Conservation (phyloP, 2,329 filamentous ascomycete species). For the Curvularia hawaiiensis region DNA sequence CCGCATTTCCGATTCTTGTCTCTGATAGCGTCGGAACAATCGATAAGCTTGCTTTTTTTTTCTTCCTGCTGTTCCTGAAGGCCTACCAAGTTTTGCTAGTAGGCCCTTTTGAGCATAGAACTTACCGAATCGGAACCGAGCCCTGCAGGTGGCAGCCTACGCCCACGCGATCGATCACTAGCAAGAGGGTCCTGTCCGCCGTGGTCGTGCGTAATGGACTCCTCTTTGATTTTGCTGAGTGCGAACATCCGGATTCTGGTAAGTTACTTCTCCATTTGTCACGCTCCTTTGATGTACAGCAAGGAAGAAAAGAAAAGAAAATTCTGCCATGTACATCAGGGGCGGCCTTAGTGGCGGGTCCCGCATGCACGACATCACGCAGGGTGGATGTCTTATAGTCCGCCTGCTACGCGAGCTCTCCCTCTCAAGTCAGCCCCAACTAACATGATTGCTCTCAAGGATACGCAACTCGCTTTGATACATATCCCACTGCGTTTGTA, state of each 20-base stretch:
- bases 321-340: slow-evolving; percentile 28
- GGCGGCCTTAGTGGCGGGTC: slow-evolving; percentile 32
- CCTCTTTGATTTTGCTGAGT: slow-evolving; percentile 53
- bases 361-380: slow-evolving; percentile 34
- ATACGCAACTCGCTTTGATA: slow-evolving; percentile 84
- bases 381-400: slow-evolving; percentile 40
- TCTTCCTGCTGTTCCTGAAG: slow-evolving; percentile 25
- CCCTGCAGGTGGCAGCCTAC: slow-evolving; percentile 37
- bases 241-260: slow-evolving; percentile 57
- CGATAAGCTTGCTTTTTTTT: slow-evolving; percentile 36
- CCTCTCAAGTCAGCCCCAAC: slow-evolving; percentile 28
- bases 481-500: slow-evolving; percentile 85
- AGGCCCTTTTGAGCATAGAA: slow-evolving; percentile 34
- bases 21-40: slow-evolving; percentile 15
- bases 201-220: slow-evolving; percentile 47
- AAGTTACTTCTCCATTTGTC: slow-evolving; percentile 37
- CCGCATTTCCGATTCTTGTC: slow-evolving; percentile 38
- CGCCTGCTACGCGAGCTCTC: slow-evolving; percentile 30
- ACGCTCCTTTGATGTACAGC: slow-evolving; percentile 28
- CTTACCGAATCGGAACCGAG: slow-evolving; percentile 27
- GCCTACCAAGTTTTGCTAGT: slow-evolving; percentile 26
- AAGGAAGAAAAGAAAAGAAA: slow-evolving; percentile 20
- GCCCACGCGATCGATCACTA: slow-evolving; percentile 37
- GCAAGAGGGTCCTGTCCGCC: slow-evolving; percentile 16
- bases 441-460: slow-evolving; percentile 62